Evolutionary conservation across 345 rosid species (phyloP).

Genomic region (Arabidopsis suecica): DNA sequence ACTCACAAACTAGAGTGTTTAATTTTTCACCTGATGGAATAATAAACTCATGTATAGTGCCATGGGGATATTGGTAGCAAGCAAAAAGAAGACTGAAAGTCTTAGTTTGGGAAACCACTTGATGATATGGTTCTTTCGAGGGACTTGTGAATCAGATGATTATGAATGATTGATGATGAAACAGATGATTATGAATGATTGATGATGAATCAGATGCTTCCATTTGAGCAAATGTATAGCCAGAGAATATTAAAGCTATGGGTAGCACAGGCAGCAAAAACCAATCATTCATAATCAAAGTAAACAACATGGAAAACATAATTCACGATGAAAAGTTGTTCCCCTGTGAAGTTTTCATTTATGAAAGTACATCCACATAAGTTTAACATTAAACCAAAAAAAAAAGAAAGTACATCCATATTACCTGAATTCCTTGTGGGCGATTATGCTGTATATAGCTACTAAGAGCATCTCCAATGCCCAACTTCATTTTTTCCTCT

Average conservation of each 20-base stretch:
- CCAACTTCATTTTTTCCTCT: too few relatives aligned
- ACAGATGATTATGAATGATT: constrained; percentile 21
- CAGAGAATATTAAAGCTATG: constrained; percentile 80
- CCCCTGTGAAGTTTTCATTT: not conserved
- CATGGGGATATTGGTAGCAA: constrained; percentile 83
- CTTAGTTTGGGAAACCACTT: constrained; percentile 54
- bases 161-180: constrained; percentile 18
- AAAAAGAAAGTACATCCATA: not conserved
- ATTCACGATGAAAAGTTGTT: constrained; percentile 28
- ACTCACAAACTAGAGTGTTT: not conserved
- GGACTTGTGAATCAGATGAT: constrained; percentile 27
- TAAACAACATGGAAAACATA: constrained; percentile 40
- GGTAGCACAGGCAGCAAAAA: constrained; percentile 94
- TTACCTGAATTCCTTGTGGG: constrained; percentile 93
- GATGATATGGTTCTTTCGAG: constrained; percentile 37
- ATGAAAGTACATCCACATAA: not conserved
- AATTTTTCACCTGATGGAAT: constrained; percentile 67
- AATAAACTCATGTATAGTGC: constrained; percentile 79
- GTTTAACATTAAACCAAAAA: too few relatives aligned
- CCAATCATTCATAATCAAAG: constrained; percentile 55
- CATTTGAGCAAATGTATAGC: constrained; percentile 67
- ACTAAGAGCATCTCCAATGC: too few relatives aligned
- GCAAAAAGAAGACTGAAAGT: constrained; percentile 68
- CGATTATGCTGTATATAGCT: constrained; percentile 71
- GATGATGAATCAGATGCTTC: constrained; percentile 45